Conservation (phyloP, 768 basidiomycete genomes). For the Leccinellum rugosiceps region DNA sequence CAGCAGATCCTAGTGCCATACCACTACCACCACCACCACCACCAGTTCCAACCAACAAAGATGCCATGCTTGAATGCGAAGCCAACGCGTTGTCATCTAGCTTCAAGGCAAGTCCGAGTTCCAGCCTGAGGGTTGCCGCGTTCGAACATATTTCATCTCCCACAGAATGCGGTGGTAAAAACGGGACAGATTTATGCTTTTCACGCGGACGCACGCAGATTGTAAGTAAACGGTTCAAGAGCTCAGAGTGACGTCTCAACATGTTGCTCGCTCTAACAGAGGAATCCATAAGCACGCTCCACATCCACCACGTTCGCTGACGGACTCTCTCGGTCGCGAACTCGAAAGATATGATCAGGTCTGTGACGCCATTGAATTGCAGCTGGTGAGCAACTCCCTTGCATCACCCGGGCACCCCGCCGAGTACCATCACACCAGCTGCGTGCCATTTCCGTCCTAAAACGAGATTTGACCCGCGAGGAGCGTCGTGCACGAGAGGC, state of each 20-base stretch:
- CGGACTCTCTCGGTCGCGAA: constrained; percentile 64
- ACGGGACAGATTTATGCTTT: constrained; percentile 71
- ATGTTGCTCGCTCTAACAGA: constrained; percentile 33
- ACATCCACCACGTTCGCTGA: constrained; percentile 62
- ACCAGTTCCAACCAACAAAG: constrained; percentile 29
- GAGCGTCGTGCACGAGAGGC: constrained; percentile 49
- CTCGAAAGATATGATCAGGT: constrained; percentile 78
- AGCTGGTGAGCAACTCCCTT: constrained; percentile 48
- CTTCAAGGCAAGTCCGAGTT: constrained; percentile 46
- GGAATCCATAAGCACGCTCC: constrained; percentile 55
- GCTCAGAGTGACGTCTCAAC: background rate
- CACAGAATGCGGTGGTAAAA: constrained; percentile 61
- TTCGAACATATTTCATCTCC: constrained; percentile 1
- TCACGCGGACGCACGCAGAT: constrained; percentile 58
- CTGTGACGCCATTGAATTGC: constrained; percentile 73
- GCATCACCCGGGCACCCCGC: background rate
- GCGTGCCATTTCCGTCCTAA: constrained; percentile 66
- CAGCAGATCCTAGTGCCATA: constrained; percentile 41
- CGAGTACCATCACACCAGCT: constrained; percentile 41
- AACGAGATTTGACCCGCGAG: constrained; percentile 65
- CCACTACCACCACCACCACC: constrained; percentile 52
- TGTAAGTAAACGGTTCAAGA: constrained; percentile 42
- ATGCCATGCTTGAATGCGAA: constrained; percentile 60
- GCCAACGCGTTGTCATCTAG: constrained; percentile 52
- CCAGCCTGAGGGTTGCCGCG: background rate